Percentiles rank a stretch among this genome's conserved stretches.
These are phyloP conservation scores for Glaciozyma antarctica DNA, from an alignment of 768 basidiomycete genomes.

Conservation along the genomic window DNA sequence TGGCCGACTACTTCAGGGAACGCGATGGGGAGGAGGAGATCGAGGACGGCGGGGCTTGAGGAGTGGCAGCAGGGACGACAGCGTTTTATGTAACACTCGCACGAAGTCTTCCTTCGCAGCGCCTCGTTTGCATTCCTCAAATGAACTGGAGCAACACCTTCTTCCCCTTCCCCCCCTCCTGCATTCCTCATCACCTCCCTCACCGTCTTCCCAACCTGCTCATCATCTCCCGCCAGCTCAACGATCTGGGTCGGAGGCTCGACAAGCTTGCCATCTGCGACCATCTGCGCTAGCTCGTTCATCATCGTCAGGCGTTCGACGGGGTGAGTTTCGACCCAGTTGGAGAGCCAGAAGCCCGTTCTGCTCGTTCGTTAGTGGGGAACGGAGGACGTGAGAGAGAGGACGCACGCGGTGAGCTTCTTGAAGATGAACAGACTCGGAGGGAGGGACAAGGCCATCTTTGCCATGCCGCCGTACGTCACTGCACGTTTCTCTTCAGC, in stretches of 20 bases:
- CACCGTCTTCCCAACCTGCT: slow-evolving; percentile 35
- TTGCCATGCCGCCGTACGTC: slow-evolving; percentile 86
- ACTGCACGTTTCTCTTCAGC: slow-evolving; percentile 36
- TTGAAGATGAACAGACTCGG: slow-evolving; percentile 77
- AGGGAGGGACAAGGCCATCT: slow-evolving; percentile 64
- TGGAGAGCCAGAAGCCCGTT: slow-evolving; percentile 31
- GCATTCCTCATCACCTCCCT: slow-evolving; percentile 39
- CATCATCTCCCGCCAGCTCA: slow-evolving; percentile 46
- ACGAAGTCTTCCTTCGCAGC: slow-evolving; percentile 37
- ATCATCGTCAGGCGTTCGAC: slow-evolving; percentile 50
- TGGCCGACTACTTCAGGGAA: too few species aligned
- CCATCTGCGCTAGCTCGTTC: slow-evolving; percentile 5
- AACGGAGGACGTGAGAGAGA: slow-evolving; percentile 40
- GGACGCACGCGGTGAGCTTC: slow-evolving; percentile 63
- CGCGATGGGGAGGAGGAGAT: too few species aligned
- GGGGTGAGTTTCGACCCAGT: slow-evolving; percentile 37
- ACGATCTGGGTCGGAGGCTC: slow-evolving; percentile 64
- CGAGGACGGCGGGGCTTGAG: too few species aligned
- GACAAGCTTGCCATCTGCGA: slow-evolving; percentile 47
- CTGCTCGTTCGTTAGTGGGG: neutral
- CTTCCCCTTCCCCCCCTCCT: slow-evolving; percentile 44
- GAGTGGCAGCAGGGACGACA: too few species aligned
- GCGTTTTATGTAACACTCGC: neutral
- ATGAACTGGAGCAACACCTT: slow-evolving; percentile 44
- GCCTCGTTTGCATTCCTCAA: slow-evolving; percentile 40